Percentiles rank a stretch among this genome's conserved stretches.
These are phyloP conservation scores for Komagataea norvegica DNA, from an alignment of 1,139 yeast species.

Conservation along the genomic window DNA sequence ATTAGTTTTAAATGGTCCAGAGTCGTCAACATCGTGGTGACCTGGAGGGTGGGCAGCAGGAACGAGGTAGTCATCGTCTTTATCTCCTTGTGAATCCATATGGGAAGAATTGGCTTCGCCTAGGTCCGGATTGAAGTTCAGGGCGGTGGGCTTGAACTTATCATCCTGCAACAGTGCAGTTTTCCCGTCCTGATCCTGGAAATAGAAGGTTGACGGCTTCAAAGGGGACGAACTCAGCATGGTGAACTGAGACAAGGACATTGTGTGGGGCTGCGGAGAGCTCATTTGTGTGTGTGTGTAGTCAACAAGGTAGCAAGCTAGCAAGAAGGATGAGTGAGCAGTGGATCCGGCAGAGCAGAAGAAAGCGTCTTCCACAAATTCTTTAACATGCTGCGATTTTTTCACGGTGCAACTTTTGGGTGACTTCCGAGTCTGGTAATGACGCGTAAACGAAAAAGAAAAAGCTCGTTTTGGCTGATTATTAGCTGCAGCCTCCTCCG, in stretches of 20 bases:
- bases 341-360: too few relatives aligned
- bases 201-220: conserved; percentile 17
- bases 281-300: conserved; percentile 10
- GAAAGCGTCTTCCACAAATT: too few relatives aligned
- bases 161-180: conserved; percentile 9
- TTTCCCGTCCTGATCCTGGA: conserved; percentile 9
- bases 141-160: conserved; percentile 10
- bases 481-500: too few relatives aligned
- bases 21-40: not conserved
- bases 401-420: conserved; percentile 5
- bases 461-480: too few relatives aligned
- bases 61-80: conserved; percentile 13
- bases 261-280: conserved; percentile 14
- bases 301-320: not conserved
- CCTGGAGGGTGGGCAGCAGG: conserved; percentile 13
- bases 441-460: conserved; percentile 13
- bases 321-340: not conserved
- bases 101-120: conserved; percentile 4
- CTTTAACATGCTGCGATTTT: conserved; percentile 1
- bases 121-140: not conserved
- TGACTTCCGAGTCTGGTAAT: conserved; percentile 11
- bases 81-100: conserved; percentile 2
- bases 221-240: conserved; percentile 19
- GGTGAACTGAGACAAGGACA: conserved; percentile 17
- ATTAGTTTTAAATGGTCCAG: not conserved